Evolutionary conservation across 2,329 filamentous ascomycete genomes (phyloP).

Genomic region (Hymenoscyphus albidus): DNA sequence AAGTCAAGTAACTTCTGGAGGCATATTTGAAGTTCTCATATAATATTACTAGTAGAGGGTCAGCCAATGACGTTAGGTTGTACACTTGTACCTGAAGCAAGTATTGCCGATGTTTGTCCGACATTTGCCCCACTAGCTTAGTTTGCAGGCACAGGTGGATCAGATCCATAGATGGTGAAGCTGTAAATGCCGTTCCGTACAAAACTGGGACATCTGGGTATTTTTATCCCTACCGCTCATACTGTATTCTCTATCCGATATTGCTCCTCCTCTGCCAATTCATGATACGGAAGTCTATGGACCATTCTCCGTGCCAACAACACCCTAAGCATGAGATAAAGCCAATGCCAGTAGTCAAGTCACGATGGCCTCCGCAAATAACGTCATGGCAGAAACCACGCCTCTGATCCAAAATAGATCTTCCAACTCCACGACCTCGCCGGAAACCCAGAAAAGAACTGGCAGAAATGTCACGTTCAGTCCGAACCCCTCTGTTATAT

Average conservation of each 20-base stretch:
- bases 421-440: conserved; percentile 13
- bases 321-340: not conserved
- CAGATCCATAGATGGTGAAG: too few relatives aligned
- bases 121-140: too few relatives aligned
- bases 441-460: conserved; percentile 20
- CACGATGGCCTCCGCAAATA: conserved; percentile 26
- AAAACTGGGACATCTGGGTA: not conserved
- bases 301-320: not conserved
- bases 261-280: not conserved
- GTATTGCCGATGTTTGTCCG: too few relatives aligned
- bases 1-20: too few relatives aligned
- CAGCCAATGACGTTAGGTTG: too few relatives aligned
- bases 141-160: too few relatives aligned
- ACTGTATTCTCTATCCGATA: not conserved
- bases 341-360: not conserved
- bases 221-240: not conserved
- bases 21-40: too few relatives aligned
- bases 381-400: conserved; percentile 23
- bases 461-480: conserved; percentile 71
- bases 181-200: not conserved
- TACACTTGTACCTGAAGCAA: too few relatives aligned
- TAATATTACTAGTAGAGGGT: too few relatives aligned
- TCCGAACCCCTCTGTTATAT: conserved; percentile 61
- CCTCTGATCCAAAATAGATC: conserved; percentile 22
- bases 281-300: not conserved